These are phyloP conservation scores for Fusarium tjaetaba DNA, from an alignment of 2,329 filamentous ascomycete species.

Conservation along the genomic window DNA sequence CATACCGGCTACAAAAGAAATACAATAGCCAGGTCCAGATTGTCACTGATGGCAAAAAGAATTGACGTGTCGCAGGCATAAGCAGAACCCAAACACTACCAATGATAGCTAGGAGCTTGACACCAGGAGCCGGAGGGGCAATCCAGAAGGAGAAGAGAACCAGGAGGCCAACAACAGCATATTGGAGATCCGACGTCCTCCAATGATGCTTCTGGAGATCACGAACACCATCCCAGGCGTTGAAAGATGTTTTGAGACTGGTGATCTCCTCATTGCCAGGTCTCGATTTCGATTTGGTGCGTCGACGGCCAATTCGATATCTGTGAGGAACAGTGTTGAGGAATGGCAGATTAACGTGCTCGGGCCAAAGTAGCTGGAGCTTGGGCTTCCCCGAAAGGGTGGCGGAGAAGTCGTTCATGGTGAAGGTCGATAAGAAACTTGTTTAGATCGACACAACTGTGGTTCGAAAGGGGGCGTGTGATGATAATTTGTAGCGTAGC, in stretches of 20 bases:
- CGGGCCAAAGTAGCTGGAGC: constrained; percentile 53
- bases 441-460: constrained; percentile 15
- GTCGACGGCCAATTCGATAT: constrained; percentile 52
- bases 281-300: constrained; percentile 53
- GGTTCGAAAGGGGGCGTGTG: constrained; percentile 2
- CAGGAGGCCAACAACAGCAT: constrained; percentile 77
- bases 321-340: constrained; percentile 55
- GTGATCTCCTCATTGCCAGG: constrained; percentile 70
- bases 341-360: constrained; percentile 54
- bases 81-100: constrained; percentile 75
- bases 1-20: constrained; percentile 93
- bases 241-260: constrained; percentile 82
- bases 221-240: constrained; percentile 79
- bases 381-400: constrained; percentile 54
- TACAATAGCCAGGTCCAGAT: constrained; percentile 89
- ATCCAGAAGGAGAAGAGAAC: constrained; percentile 86
- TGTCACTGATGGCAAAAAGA: constrained; percentile 87
- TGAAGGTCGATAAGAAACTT: constrained; percentile 26
- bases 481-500: constrained; percentile 13
- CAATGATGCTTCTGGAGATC: constrained; percentile 81
- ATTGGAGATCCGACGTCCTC: constrained; percentile 86
- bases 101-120: constrained; percentile 78
- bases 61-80: constrained; percentile 87
- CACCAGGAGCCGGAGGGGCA: constrained; percentile 80
- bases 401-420: constrained; percentile 53